These are phyloP conservation scores for Saprolegnia diclina DNA, from an alignment of 352 stramenopile species.

Conservation along the genomic window DNA sequence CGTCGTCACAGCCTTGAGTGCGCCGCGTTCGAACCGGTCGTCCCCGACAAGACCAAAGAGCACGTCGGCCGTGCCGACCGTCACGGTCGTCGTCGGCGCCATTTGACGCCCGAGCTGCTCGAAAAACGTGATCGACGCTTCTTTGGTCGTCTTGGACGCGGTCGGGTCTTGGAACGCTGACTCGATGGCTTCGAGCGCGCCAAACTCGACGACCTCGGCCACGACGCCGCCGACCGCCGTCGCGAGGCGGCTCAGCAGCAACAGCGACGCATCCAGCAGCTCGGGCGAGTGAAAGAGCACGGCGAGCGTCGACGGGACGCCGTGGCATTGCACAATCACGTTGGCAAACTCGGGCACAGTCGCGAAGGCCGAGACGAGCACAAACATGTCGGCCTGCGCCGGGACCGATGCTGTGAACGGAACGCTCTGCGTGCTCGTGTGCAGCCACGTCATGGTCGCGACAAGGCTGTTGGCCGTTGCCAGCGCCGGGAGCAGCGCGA, in stretches of 20 bases:
- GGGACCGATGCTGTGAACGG: background rate
- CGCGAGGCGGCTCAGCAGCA: background rate
- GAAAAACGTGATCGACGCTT: conserved; percentile 16
- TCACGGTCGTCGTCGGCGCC: background rate
- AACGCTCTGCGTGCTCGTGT: background rate
- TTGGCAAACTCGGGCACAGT: background rate
- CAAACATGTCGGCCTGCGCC: conserved; percentile 4
- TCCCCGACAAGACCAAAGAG: conserved; percentile 12
- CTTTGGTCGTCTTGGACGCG: background rate
- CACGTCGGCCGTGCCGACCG: background rate
- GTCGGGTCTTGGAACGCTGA: background rate
- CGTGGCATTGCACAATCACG: background rate
- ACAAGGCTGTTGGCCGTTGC: conserved; percentile 7
- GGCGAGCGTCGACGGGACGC: background rate
- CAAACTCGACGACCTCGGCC: conserved; percentile 18
- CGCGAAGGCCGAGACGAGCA: conserved; percentile 10
- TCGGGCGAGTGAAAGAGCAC: conserved; percentile 10
- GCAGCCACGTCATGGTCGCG: background rate
- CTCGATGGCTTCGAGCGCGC: conserved; percentile 16
- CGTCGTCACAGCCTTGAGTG: background rate
- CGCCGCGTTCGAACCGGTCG: background rate
- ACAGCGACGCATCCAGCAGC: background rate
- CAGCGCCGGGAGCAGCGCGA: background rate
- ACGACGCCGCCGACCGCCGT: background rate
- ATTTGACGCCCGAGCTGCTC: conserved; percentile 3